A percentile compares a stretch with the other conserved stretches of the same genome.
Evolutionary conservation across 495 filamentous ascomycete genomes (phyloP).

Genomic region (Sordaria brevicollis): DNA sequence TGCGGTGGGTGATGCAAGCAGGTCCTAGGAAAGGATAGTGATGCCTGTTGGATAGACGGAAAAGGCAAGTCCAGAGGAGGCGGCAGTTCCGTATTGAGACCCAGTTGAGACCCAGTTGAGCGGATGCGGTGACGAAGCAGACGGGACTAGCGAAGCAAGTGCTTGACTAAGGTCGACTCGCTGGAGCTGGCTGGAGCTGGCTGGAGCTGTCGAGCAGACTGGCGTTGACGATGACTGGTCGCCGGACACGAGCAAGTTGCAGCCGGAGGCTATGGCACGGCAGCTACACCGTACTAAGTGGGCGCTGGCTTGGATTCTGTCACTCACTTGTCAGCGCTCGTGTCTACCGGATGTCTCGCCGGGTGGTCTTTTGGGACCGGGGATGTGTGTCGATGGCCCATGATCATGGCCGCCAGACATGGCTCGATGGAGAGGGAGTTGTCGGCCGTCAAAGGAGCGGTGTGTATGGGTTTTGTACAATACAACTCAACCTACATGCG

Average conservation of each 20-base stretch:
- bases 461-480: neutral
- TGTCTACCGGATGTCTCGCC: neutral
- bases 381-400: neutral
- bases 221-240: neutral
- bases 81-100: neutral
- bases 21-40: neutral
- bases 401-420: neutral
- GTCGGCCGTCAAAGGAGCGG: neutral
- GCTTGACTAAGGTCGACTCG: neutral
- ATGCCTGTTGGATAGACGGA: neutral
- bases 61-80: neutral
- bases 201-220: neutral
- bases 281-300: neutral
- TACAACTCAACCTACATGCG: neutral
- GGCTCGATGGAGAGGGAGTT: neutral
- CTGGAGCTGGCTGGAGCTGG: neutral
- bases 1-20: neutral
- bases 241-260: neutral
- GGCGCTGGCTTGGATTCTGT: neutral
- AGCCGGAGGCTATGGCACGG: neutral
- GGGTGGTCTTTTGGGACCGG: neutral
- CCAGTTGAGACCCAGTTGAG: neutral
- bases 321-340: neutral
- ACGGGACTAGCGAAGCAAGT: neutral
- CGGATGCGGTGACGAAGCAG: neutral